Evolutionary conservation across 768 basidiomycete genomes (phyloP).

Genomic region (Psilocybe sp.): DNA sequence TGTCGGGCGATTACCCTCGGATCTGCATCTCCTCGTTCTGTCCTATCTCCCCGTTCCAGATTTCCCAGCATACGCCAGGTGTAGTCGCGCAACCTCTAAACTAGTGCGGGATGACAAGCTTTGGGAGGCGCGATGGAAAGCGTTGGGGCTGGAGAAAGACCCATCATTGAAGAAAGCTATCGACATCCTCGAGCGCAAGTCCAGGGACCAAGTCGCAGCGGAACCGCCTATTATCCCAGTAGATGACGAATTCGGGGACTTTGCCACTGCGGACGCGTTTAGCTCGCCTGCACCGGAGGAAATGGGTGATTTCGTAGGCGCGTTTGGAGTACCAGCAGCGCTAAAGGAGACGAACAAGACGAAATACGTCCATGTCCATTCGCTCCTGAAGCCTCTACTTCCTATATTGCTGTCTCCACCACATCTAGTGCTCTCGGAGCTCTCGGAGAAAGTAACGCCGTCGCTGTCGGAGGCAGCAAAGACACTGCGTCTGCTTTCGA

Average conservation of each 20-base stretch:
- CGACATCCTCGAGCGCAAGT: slow-evolving; percentile 55
- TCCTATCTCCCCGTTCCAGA: slow-evolving; percentile 76
- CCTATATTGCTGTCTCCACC: slow-evolving; percentile 58
- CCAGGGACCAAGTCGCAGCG: slow-evolving; percentile 37
- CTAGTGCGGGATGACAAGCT: slow-evolving; percentile 69
- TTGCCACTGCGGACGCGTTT: slow-evolving; percentile 48
- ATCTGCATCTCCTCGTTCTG: slow-evolving; percentile 74
- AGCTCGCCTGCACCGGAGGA: slow-evolving; percentile 31
- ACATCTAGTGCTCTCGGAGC: slow-evolving; percentile 61
- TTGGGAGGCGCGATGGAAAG: slow-evolving; percentile 75
- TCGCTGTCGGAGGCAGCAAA: slow-evolving; percentile 60
- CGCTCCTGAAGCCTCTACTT: slow-evolving; percentile 58
- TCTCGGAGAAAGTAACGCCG: slow-evolving; percentile 42
- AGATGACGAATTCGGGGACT: slow-evolving; percentile 91
- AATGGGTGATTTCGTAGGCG: slow-evolving; percentile 35
- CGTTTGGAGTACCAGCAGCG: slow-evolving; percentile 12
- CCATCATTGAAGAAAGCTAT: slow-evolving; percentile 45
- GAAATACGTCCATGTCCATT: slow-evolving; percentile 66
- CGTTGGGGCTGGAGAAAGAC: slow-evolving; percentile 47
- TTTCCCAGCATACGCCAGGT: slow-evolving; percentile 70
- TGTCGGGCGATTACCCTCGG: slow-evolving; percentile 78
- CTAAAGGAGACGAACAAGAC: slow-evolving; percentile 41
- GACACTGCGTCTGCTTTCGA: slow-evolving; percentile 66
- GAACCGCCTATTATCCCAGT: slow-evolving; percentile 62
- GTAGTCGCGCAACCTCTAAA: slow-evolving; percentile 58